These are phyloP conservation scores for Aspergillus neotritici DNA, from an alignment of 2,329 filamentous ascomycete species.

Conservation along the genomic window DNA sequence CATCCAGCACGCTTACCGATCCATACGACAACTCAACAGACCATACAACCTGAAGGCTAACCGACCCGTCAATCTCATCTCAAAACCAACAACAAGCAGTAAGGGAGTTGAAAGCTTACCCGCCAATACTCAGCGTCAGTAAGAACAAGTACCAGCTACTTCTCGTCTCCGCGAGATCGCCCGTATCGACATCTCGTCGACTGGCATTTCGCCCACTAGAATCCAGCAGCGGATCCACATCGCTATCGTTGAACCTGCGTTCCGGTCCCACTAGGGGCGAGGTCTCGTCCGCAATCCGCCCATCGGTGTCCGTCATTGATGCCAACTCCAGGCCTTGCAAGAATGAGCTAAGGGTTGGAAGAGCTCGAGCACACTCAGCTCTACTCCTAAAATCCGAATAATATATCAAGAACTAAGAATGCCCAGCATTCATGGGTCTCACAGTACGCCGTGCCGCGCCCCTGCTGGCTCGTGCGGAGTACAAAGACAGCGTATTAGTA, in stretches of 20 bases:
- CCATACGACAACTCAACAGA: slow-evolving; percentile 91
- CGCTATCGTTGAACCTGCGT: slow-evolving; percentile 12
- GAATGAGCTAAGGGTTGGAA: no score
- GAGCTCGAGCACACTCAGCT: no score
- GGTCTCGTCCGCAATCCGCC: slow-evolving; percentile 18
- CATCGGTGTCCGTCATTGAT: slow-evolving; percentile 15
- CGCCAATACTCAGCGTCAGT: slow-evolving; percentile 79
- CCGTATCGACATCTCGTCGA: slow-evolving; percentile 40
- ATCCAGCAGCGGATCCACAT: slow-evolving; percentile 15
- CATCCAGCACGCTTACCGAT: slow-evolving; percentile 50
- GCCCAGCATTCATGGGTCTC: no score
- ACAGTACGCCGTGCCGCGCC: no score
- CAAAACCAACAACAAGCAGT: neutral
- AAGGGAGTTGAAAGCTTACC: slow-evolving; percentile 36
- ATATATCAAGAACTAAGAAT: no score
- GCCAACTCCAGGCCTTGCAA: neutral
- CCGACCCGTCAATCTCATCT: neutral
- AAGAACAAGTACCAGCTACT: slow-evolving; percentile 80
- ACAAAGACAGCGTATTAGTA: no score
- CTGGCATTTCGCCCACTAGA: slow-evolving; percentile 13
- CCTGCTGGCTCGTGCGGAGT: no score
- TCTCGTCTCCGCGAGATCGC: slow-evolving; percentile 55
- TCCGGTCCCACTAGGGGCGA: slow-evolving; percentile 27
- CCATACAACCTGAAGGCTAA: slow-evolving; percentile 84
- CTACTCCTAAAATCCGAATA: no score